Evolutionary conservation across 2,329 filamentous ascomycete species (phyloP).

Genomic region (Claviceps sp.): DNA sequence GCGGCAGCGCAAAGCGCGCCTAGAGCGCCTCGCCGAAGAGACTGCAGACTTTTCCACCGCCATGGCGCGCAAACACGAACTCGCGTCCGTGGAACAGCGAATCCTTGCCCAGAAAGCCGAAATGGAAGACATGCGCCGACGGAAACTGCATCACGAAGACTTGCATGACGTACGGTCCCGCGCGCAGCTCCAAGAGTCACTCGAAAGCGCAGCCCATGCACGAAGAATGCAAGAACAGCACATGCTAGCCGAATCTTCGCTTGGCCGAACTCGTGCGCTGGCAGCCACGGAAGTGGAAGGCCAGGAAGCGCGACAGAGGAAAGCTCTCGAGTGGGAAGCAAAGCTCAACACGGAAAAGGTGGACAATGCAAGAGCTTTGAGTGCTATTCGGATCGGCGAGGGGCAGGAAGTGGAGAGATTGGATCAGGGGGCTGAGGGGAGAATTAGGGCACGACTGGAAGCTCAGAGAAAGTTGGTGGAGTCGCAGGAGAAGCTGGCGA

Average conservation of each 20-base stretch:
- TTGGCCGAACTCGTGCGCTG: constrained; percentile 29
- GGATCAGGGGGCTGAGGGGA: constrained; percentile 31
- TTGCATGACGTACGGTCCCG: constrained; percentile 29
- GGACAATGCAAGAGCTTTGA: constrained; percentile 35
- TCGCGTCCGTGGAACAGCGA: constrained; percentile 36
- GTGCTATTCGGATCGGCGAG: constrained; percentile 34
- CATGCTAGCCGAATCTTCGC: constrained; percentile 30
- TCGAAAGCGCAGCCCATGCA: constrained; percentile 19
- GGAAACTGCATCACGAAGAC: constrained; percentile 32
- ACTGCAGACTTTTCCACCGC: constrained; percentile 34
- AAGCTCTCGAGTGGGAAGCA: constrained; percentile 35
- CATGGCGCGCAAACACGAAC: constrained; percentile 35
- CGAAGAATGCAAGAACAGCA: constrained; percentile 32
- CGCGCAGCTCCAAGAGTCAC: constrained; percentile 32
- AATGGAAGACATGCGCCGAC: constrained; percentile 37
- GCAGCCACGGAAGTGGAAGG: constrained; percentile 33
- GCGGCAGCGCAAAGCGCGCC: constrained; percentile 33
- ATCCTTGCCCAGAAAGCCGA: constrained; percentile 35
- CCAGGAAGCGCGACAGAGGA: constrained; percentile 29
- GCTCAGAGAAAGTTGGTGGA: constrained; percentile 42
- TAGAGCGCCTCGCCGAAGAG: constrained; percentile 31
- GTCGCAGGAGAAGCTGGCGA: constrained; percentile 26
- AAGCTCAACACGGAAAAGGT: constrained; percentile 31
- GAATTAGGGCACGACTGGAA: constrained; percentile 31
- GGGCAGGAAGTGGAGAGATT: constrained; percentile 36